phyloP scores from a whole-genome alignment of 352 stramenopile genomes.

The Peronosclerospora sorghi region DNA sequence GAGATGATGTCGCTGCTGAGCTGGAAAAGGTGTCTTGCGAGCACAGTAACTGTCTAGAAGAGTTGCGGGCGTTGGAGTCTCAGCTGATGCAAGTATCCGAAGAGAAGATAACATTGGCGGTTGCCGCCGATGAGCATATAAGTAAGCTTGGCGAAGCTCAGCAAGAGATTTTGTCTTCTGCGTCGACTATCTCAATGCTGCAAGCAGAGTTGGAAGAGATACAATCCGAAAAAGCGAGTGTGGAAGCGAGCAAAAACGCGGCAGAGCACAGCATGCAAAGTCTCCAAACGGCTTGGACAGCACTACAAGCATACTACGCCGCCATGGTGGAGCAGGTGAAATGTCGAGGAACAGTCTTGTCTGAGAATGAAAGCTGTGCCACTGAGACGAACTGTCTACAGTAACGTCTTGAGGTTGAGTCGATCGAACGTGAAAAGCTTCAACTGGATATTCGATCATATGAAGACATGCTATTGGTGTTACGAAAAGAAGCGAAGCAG shows the following conservation, averaged over 20 bases:
- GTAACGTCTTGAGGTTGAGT: constrained; percentile 31
- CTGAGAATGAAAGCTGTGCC: neutral
- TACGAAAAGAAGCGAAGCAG: constrained; percentile 45
- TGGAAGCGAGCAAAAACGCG: constrained; percentile 15
- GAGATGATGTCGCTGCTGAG: constrained; percentile 11
- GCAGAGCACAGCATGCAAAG: constrained; percentile 14
- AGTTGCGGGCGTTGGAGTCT: constrained; percentile 31
- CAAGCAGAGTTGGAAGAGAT: constrained; percentile 9
- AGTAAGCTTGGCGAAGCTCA: constrained; percentile 10
- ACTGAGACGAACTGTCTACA: constrained; percentile 17
- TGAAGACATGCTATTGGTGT: constrained; percentile 38
- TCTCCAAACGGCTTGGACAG: constrained; percentile 5
- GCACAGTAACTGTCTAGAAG: constrained; percentile 30
- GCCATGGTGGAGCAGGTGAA: constrained; percentile 8
- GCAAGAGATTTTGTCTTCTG: constrained; percentile 3
- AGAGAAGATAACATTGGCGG: constrained; percentile 28
- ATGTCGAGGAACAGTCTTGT: neutral
- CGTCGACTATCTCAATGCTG: constrained; percentile 6
- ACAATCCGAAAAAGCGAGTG: constrained; percentile 2
- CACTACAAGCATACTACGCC: constrained; percentile 12
- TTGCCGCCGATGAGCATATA: constrained; percentile 9
- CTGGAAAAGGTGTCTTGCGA: constrained; percentile 25
- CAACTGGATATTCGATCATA: constrained; percentile 62
- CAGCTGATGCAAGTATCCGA: constrained; percentile 43
- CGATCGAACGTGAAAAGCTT: constrained; percentile 25